These are phyloP conservation scores for Batrachochytrium dendrobatidis DNA, from an alignment of 371 early-diverging fungal genomes.

Conservation along the genomic window DNA sequence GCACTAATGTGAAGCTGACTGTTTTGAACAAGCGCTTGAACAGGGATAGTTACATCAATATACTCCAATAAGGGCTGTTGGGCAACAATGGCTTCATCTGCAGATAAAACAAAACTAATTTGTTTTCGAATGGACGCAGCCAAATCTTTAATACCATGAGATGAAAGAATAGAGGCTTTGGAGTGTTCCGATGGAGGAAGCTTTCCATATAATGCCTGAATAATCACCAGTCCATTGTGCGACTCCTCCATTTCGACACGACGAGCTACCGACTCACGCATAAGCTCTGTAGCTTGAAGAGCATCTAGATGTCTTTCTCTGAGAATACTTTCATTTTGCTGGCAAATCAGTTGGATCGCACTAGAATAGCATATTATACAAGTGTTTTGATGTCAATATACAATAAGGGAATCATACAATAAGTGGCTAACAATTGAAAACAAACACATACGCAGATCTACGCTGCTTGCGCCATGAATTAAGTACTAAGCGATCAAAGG, in stretches of 20 bases:
- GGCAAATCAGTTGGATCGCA: constrained; percentile 63
- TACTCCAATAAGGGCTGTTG: constrained; percentile 11
- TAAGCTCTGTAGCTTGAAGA: constrained; percentile 61
- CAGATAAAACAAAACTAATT: constrained; percentile 4
- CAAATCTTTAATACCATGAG: constrained; percentile 18
- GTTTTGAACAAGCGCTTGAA: constrained; percentile 76
- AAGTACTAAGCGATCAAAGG: constrained; percentile 60
- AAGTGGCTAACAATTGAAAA: neutral
- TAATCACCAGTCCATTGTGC: constrained; percentile 68
- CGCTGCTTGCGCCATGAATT: constrained; percentile 58
- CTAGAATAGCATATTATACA: constrained; percentile 25
- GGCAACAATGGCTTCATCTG: neutral
- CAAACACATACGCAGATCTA: constrained; percentile 46
- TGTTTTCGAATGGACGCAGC: constrained; percentile 5
- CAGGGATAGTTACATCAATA: constrained; percentile 78
- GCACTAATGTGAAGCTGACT: constrained; percentile 81
- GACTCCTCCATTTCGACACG: constrained; percentile 59
- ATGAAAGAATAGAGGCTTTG: constrained; percentile 8
- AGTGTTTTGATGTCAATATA: neutral
- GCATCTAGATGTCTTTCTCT: constrained; percentile 68
- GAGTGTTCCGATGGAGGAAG: constrained; percentile 28
- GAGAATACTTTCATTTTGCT: constrained; percentile 68
- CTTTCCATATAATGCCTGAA: constrained; percentile 83
- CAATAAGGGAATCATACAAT: too few relatives aligned
- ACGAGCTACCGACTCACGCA: constrained; percentile 62